phyloP scores from a whole-genome alignment of 768 basidiomycete genomes.

The Fomitopsis pulvina region DNA sequence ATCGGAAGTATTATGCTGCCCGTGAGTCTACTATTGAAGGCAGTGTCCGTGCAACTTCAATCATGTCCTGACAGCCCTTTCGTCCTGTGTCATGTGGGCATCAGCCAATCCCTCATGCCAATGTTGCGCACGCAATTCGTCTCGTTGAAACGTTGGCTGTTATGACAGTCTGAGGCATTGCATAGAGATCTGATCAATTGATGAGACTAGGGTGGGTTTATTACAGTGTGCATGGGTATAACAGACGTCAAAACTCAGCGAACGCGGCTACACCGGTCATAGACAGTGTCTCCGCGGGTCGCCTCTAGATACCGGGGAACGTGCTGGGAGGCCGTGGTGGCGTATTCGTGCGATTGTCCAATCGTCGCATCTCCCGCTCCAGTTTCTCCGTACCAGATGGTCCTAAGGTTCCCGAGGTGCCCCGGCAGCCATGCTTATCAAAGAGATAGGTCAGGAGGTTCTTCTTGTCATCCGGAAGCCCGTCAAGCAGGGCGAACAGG shows the following conservation, averaged over 20 bases:
- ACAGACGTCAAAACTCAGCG: neutral
- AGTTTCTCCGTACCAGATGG: slow-evolving; percentile 59
- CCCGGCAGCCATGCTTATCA: slow-evolving; percentile 78
- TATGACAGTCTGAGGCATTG: too few species aligned
- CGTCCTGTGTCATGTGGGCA: too few species aligned
- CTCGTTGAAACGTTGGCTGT: too few species aligned
- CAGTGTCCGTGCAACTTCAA: too few species aligned
- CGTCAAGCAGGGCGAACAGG: slow-evolving; percentile 73
- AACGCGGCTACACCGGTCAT: neutral
- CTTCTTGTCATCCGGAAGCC: slow-evolving; percentile 85
- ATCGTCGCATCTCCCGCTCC: slow-evolving; percentile 72
- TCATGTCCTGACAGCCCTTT: too few species aligned
- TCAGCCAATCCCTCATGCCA: too few species aligned
- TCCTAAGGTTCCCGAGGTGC: slow-evolving; percentile 22
- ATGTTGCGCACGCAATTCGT: too few species aligned
- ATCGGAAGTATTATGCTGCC: too few species aligned
- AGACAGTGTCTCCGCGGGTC: neutral
- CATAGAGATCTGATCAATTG: neutral
- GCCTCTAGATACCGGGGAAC: neutral
- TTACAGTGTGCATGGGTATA: neutral
- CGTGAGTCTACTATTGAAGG: too few species aligned
- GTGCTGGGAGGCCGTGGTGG: slow-evolving; percentile 37
- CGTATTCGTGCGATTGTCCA: slow-evolving; percentile 75
- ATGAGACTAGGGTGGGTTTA: neutral
- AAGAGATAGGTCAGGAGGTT: slow-evolving; percentile 85